Percentiles rank a stretch among this genome's conserved stretches.
Conservation (phyloP, 176 grass and related monocot species). For the Ensete glaucum region DNA sequence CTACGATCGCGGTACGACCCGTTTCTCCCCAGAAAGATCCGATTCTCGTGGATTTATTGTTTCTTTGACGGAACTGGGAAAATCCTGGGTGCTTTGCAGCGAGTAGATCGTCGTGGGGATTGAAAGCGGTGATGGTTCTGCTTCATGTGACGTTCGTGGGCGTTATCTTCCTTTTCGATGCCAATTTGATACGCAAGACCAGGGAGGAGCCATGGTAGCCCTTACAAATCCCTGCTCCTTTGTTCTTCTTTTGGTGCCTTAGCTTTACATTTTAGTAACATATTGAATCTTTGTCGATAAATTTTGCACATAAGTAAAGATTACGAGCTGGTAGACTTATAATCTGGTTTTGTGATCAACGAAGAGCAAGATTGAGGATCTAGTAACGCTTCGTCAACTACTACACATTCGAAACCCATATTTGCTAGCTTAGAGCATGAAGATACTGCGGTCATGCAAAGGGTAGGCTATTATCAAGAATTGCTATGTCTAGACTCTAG, state of each 20-base stretch:
- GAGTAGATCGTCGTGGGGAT: constrained; percentile 48
- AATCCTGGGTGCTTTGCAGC: constrained; percentile 27
- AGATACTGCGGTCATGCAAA: neutral
- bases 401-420: neutral
- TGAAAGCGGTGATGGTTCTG: constrained; percentile 58
- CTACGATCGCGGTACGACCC: constrained; percentile 48
- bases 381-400: neutral
- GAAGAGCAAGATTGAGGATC: neutral
- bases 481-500: too few species aligned
- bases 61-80: constrained; percentile 2
- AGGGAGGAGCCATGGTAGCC: constrained; percentile 56
- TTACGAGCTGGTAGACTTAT: neutral
- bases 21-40: constrained; percentile 7
- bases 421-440: neutral
- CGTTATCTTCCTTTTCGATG: constrained; percentile 56
- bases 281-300: too few species aligned
- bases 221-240: constrained; percentile 1
- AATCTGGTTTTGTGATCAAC: too few species aligned
- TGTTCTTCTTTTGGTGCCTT: constrained; percentile 1
- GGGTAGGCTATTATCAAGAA: too few species aligned
- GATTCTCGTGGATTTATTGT: neutral
- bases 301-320: too few species aligned
- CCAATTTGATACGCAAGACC: constrained; percentile 40
- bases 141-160: constrained; percentile 75
- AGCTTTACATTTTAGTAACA: too few species aligned